A percentile compares a stretch with the other conserved stretches of the same genome.
Conservation (phyloP, 2,329 filamentous ascomycete species). For the Canariomyces notabilis region DNA sequence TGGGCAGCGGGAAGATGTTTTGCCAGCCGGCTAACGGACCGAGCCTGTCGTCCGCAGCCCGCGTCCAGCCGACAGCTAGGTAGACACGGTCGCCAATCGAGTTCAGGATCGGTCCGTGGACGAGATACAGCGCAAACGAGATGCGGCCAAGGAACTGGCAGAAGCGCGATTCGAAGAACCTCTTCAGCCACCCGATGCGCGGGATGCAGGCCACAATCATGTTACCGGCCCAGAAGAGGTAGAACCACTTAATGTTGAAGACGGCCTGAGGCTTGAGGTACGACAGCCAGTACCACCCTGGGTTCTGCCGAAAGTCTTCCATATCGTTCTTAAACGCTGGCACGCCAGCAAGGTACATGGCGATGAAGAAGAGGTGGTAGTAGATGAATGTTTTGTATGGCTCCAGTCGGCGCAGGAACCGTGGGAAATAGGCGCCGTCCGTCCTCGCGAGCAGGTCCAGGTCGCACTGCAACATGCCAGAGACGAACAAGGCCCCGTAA, state of each 20-base stretch:
- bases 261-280: constrained; percentile 61
- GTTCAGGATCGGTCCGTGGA: constrained; percentile 59
- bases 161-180: constrained; percentile 54
- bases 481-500: constrained; percentile 55
- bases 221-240: constrained; percentile 55
- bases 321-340: constrained; percentile 49
- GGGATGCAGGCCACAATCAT: constrained; percentile 52
- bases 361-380: constrained; percentile 46
- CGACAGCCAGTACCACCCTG: constrained; percentile 58
- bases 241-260: constrained; percentile 65
- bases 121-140: constrained; percentile 58
- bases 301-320: constrained; percentile 45
- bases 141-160: constrained; percentile 59
- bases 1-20: constrained; percentile 50
- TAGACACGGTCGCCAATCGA: constrained; percentile 60
- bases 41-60: constrained; percentile 32
- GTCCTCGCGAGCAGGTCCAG: constrained; percentile 49
- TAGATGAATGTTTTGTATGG: constrained; percentile 47
- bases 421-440: constrained; percentile 43
- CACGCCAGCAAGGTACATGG: constrained; percentile 56
- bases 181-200: constrained; percentile 52
- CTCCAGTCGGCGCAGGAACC: constrained; percentile 40
- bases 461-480: constrained; percentile 58
- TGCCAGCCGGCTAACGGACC: constrained; percentile 53
- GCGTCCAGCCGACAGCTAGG: constrained; percentile 52